Conservation (phyloP, 2,329 filamentous ascomycete genomes). For the Zymoseptoria tritici region DNA sequence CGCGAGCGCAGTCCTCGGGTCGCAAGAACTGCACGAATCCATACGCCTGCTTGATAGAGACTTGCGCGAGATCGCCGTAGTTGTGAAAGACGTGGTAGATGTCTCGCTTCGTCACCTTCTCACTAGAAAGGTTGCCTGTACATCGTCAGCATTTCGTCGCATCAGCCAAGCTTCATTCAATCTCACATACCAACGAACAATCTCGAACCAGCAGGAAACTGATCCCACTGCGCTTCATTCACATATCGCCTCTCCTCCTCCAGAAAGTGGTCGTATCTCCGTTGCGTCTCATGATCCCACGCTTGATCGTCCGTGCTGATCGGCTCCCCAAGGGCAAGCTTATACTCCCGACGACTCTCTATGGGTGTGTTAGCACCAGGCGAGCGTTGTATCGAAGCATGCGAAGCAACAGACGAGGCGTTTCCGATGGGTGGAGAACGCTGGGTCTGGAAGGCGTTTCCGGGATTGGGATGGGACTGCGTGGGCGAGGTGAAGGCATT, state of each 20-base stretch:
- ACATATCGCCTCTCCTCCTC: conserved; percentile 68
- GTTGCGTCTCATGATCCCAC: conserved; percentile 54
- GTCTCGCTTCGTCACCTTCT: conserved; percentile 88
- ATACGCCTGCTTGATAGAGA: conserved; percentile 93
- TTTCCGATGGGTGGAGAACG: conserved; percentile 2
- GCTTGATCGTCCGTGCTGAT: conserved; percentile 40
- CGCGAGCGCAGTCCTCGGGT: conserved; percentile 62
- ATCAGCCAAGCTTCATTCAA: too few species aligned
- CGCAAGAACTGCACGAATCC: conserved; percentile 94
- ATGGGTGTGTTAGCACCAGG: conserved; percentile 11
- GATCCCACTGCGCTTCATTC: conserved; percentile 71
- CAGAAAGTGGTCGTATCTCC: conserved; percentile 64
- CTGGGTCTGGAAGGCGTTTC: conserved; percentile 4
- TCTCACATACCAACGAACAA: conserved; percentile 66
- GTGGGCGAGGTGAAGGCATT: conserved; percentile 8
- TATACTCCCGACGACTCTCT: conserved; percentile 25
- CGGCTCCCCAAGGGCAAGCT: conserved; percentile 23
- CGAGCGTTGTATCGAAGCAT: conserved; percentile 1
- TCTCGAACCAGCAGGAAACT: conserved; percentile 68
- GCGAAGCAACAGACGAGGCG: not conserved
- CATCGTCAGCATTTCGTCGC: conserved; percentile 10
- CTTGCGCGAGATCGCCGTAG: conserved; percentile 82
- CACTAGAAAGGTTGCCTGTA: conserved; percentile 80
- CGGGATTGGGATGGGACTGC: conserved; percentile 1
- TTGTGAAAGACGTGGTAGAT: conserved; percentile 84